Conservation (phyloP, 768 basidiomycete genomes). For the Boletus pseudopeckii region DNA sequence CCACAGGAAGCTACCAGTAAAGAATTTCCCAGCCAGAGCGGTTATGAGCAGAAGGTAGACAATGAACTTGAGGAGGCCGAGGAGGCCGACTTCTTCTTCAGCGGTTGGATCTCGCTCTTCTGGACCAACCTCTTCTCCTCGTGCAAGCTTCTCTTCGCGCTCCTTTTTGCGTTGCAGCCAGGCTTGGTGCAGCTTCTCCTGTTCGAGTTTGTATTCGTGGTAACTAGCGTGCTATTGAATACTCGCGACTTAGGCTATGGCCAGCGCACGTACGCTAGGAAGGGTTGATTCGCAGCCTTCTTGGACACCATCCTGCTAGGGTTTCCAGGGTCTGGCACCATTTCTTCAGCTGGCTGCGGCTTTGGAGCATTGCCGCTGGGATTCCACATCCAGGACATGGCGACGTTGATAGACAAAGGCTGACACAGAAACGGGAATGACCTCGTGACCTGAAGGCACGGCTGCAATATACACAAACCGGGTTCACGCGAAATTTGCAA, state of each 20-base stretch:
- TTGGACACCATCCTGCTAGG: constrained; percentile 70
- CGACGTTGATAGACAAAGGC: background rate
- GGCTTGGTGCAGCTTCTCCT: constrained; percentile 55
- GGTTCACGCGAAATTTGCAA: background rate
- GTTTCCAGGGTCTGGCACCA: constrained; percentile 60
- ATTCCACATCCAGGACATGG: constrained; percentile 69
- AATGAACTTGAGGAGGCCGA: constrained; percentile 68
- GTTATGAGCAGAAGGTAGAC: constrained; percentile 51
- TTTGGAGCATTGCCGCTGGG: constrained; percentile 36
- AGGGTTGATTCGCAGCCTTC: constrained; percentile 83
- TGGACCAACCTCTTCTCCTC: constrained; percentile 70
- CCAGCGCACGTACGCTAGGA: constrained; percentile 61
- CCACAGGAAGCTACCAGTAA: constrained; percentile 87
- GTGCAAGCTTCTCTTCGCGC: constrained; percentile 68
- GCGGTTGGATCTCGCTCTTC: constrained; percentile 73
- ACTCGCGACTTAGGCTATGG: background rate
- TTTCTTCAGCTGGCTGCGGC: constrained; percentile 41
- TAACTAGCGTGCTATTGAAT: constrained; percentile 42
- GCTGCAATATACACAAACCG: background rate
- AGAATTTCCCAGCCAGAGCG: constrained; percentile 70
- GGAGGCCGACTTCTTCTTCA: constrained; percentile 59
- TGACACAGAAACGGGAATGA: background rate
- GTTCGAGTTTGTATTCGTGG: constrained; percentile 61
- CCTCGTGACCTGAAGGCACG: background rate
- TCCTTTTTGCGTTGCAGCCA: constrained; percentile 71